Base-by-base conservation (phyloP, 2,329 filamentous ascomycete species). In the Amphichorda felina region DNA sequence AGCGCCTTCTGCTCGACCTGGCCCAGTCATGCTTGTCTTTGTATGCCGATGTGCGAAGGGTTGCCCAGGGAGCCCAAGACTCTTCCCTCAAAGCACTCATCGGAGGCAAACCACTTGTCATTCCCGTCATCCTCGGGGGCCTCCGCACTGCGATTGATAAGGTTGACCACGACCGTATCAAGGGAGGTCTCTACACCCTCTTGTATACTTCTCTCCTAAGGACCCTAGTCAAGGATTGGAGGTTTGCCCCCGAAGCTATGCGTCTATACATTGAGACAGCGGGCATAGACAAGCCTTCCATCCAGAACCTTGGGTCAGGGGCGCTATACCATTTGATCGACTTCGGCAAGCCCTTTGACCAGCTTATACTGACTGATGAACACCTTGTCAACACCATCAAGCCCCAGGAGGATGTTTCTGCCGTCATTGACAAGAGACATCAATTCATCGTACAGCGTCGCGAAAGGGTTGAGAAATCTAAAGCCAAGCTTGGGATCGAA, bases 11-110 rank as follows among this genome's bases (percentile, higher is more conserved):
- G 2, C 66, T 94, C 13, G 88, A 98, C 53, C 69, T 98, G 26
- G 86, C 88, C 5, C 75, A 93, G 46, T 95, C 89, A 0, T 87
- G 83, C 43, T 79, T 94, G 3, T 96, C 89, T 0, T 64, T 85
- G 4, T 98, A 98, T 53, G 91, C 91, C 0, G 91, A 98, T 52
- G 91, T 96, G 35, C 82, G 93, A n/a, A 75, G 88, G 22, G 88
- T 88, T 36, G 91, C 91, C 3, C 91, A 98, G 55, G 82, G 79
- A 41, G 86, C 91, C 0, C 82, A 86, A 38, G 93, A 98, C 55
- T 93, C 91, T 1, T 91, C 91, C 1, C 72, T 96, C 22, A 95
- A 94, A 61, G 82, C 83, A 19, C 71, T 98, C 10, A 82, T 94
- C 45, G 91, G 88, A 2, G 84, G 87, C 16, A 79, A 88, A 37